Evolutionary conservation across 495 filamentous ascomycete species (phyloP).

Genomic region (Haplographium delicatum): DNA sequence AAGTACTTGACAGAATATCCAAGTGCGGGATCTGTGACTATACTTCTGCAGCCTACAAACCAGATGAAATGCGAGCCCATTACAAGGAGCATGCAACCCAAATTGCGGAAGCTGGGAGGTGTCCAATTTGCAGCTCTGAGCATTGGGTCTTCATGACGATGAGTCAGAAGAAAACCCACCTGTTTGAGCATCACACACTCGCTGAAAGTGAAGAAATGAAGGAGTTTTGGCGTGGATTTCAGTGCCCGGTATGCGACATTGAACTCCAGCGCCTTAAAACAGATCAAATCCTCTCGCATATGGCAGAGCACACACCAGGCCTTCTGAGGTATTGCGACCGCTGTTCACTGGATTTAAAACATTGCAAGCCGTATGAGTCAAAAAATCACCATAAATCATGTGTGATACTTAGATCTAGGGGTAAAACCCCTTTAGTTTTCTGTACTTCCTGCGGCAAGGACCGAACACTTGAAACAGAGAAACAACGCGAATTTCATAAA

Average conservation of each 20-base stretch:
- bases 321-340: conserved; percentile 17
- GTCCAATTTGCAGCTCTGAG: conserved; percentile 12
- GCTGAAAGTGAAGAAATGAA: background rate
- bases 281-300: conserved; percentile 9
- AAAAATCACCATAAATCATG: conserved; percentile 8
- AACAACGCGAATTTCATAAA: background rate
- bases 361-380: background rate
- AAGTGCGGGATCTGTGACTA: conserved; percentile 16
- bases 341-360: conserved; percentile 9
- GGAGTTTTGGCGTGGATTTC: conserved; percentile 8
- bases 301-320: conserved; percentile 11
- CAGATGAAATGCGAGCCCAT: conserved; percentile 3
- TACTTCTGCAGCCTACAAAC: conserved; percentile 5
- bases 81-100: conserved; percentile 5
- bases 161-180: conserved; percentile 14
- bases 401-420: conserved; percentile 4
- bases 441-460: conserved; percentile 14
- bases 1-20: conserved; percentile 13
- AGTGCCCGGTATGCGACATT: conserved; percentile 20
- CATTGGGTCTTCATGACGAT: conserved; percentile 14
- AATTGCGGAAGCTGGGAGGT: conserved; percentile 6
- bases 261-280: conserved; percentile 1
- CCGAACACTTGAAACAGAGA: background rate
- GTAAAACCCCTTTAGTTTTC: conserved; percentile 1
- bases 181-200: conserved; percentile 1